These are phyloP conservation scores for Furcasterigmium sp. DNA, from an alignment of 2,329 filamentous ascomycete genomes.

Conservation along the genomic window DNA sequence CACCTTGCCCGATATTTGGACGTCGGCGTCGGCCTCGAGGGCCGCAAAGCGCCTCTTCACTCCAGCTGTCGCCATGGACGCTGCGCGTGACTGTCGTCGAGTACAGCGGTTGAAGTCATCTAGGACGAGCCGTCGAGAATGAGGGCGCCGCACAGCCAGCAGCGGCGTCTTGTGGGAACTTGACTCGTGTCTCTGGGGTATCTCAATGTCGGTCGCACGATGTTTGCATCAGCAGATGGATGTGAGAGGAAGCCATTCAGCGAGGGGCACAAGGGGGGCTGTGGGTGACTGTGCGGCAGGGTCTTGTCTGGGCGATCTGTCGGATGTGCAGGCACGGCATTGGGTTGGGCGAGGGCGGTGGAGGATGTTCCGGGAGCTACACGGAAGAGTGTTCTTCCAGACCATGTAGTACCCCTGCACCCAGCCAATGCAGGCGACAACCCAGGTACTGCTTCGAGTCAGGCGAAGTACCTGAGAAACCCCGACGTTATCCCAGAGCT, in stretches of 20 bases:
- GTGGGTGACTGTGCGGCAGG: neutral
- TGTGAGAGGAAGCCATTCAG: too few species aligned
- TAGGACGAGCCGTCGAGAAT: neutral
- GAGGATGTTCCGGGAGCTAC: too few species aligned
- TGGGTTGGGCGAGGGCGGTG: too few species aligned
- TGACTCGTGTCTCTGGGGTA: too few species aligned
- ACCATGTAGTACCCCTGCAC: neutral
- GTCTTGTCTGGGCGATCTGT: neutral
- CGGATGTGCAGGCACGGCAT: too few species aligned
- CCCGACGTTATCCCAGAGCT: neutral
- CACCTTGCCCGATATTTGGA: constrained; percentile 4
- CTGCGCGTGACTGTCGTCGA: neutral
- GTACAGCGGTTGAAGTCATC: neutral
- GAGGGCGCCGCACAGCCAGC: too few species aligned
- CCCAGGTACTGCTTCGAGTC: neutral
- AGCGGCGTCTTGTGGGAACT: too few species aligned
- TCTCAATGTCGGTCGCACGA: too few species aligned
- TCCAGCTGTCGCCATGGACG: constrained; percentile 25
- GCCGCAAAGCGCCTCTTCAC: constrained; percentile 35
- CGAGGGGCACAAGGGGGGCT: neutral
- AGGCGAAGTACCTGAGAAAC: constrained; percentile 1
- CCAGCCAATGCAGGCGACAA: neutral
- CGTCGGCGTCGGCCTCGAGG: constrained; percentile 20
- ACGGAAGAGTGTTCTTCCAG: too few species aligned
- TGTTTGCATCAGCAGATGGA: too few species aligned